Evolutionary conservation across 2,329 filamentous ascomycete species (phyloP), one percentile per base, ranked within the genome.

Genomic region (Calonectria pteridis): DNA sequence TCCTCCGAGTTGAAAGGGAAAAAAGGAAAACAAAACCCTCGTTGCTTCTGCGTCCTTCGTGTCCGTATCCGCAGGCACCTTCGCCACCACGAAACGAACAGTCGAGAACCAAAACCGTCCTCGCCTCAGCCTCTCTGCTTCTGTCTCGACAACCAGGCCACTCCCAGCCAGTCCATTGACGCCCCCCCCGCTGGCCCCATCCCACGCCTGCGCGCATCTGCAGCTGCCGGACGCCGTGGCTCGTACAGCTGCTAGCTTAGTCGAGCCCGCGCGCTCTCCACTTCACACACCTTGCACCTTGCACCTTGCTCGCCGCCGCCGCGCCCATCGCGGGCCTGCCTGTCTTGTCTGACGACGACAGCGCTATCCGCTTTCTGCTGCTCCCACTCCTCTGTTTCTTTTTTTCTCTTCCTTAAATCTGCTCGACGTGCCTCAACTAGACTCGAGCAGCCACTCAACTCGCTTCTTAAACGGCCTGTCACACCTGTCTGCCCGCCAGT

Each of bases 51-150:
- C 51, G 26, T 28, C 50, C 37, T 26, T 9, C 18, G n/a, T 28
- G 23, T 49, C 11, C 37, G 65, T 53, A 43, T 46, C 65, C 29
- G 59, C 59, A 23, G 37, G n/a, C 40, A 37, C 46, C 62, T 23
- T 62, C 51, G 62, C 63, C 69, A 62, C 64, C 69, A 31, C 43
- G 7, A 67, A 50, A 37, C 31, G n/a, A 50, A 40, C 43, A 63
- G 46, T 67, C 69, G 43, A 72, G 43, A 72, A 35, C 43, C 46
- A 64, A 49, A 28, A 28, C 33, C 35, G 11, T 26, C n/a, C 43
- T 65, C 58, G 40, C 62, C 50, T 73, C 59, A 66, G 66, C 66
- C 40, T 67, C 58, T 59, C 28, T 67, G 20, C 35, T 69, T 69
- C 46, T 46, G 55, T 53, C 58, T 46, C 67, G 67, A 63, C 67